A percentile compares a stretch with the other conserved stretches of the same genome.
phyloP scores from a whole-genome alignment of 1,139 yeast genomes.

The Kodamaea suecica region DNA sequence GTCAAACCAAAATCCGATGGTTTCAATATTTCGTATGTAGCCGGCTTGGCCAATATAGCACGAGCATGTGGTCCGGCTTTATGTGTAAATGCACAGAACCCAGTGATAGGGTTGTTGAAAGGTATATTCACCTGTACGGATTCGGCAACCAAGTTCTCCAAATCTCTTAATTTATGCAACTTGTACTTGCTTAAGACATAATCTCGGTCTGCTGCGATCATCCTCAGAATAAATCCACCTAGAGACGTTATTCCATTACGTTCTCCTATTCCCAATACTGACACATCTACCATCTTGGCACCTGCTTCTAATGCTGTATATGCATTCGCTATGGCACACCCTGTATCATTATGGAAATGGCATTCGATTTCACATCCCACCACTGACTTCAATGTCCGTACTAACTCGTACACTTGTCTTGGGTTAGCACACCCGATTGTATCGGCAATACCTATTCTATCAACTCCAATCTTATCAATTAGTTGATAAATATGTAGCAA shows the following conservation, averaged over 20 bases:
- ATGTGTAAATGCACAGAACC: constrained; percentile 62
- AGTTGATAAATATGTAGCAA: constrained; percentile 55
- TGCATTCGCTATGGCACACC: constrained; percentile 61
- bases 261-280: constrained; percentile 59
- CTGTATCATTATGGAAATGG: constrained; percentile 61
- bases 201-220: constrained; percentile 59
- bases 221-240: constrained; percentile 62
- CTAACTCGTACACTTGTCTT: constrained; percentile 57
- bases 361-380: constrained; percentile 58
- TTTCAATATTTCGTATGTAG: constrained; percentile 55
- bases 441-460: constrained; percentile 61
- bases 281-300: constrained; percentile 54
- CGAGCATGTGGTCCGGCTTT: constrained; percentile 63
- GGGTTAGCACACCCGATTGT: constrained; percentile 64
- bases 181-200: constrained; percentile 56
- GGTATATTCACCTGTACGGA: constrained; percentile 58
- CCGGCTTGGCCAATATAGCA: constrained; percentile 58
- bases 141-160: constrained; percentile 57
- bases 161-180: constrained; percentile 51
- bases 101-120: constrained; percentile 59
- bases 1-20: constrained; percentile 59
- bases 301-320: constrained; percentile 63
- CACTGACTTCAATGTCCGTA: constrained; percentile 54
- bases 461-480: constrained; percentile 57
- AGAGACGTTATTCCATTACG: constrained; percentile 60